Percentiles rank a stretch among this genome's conserved stretches.
phyloP scores from a whole-genome alignment of 225 moss, liverwort and hornwort genomes.

The Sphagnum contortum region DNA sequence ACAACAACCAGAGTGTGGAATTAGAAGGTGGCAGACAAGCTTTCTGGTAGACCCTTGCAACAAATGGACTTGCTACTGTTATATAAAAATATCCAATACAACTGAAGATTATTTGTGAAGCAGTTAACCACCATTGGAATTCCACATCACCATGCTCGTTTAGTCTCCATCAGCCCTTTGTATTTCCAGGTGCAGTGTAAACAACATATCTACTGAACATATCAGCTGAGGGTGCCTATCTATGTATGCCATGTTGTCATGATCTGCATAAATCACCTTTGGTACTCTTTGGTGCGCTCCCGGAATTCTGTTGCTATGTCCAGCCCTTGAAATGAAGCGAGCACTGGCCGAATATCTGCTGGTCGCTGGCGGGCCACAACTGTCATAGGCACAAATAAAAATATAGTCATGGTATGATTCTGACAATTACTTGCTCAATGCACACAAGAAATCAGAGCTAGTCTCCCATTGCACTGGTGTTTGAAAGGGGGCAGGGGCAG shows the following conservation, averaged over 20 bases:
- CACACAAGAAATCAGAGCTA: no score
- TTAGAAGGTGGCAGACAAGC: neutral
- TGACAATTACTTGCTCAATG: neutral
- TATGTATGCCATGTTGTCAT: no score
- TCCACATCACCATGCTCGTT: no score
- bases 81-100: neutral
- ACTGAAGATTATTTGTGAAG: neutral
- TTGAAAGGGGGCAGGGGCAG: neutral
- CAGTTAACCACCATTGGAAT: no score
- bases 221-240: neutral
- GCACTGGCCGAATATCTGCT: conserved; percentile 73
- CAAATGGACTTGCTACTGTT: no score
- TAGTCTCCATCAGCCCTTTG: no score
- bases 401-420: neutral
- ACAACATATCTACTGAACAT: neutral
- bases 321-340: conserved; percentile 80
- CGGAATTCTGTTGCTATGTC: conserved; percentile 91
- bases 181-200: neutral
- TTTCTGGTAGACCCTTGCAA: neutral
- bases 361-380: conserved; percentile 92
- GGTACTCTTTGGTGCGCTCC: conserved; percentile 88
- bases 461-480: no score
- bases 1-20: conserved; percentile 1
- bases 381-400: conserved; percentile 14
- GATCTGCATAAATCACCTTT: conserved; percentile 37